phyloP scores from a whole-genome alignment of 139 green algal genomes.

The Microglena sp. region DNA sequence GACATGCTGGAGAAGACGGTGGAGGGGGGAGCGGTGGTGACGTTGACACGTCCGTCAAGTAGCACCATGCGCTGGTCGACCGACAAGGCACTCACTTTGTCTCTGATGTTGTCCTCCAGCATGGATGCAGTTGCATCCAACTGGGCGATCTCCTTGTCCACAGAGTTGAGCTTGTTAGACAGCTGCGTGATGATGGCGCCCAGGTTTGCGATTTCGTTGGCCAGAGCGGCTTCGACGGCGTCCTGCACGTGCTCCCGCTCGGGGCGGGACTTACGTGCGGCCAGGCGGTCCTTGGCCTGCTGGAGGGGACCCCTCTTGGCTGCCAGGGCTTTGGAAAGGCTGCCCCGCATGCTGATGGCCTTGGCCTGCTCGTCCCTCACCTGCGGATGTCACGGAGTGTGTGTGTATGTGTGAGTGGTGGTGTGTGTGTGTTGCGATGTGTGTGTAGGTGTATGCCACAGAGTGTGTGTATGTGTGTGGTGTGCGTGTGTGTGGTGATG shows the following conservation, averaged over 20 bases:
- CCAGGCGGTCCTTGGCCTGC: conserved; percentile 32
- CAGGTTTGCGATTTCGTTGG: conserved; percentile 30
- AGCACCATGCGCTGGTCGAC: conserved; percentile 27
- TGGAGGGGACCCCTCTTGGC: conserved; percentile 22
- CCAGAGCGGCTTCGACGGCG: conserved; percentile 33
- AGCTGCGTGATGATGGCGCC: conserved; percentile 22
- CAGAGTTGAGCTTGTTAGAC: conserved; percentile 17
- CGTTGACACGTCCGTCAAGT: conserved; percentile 31
- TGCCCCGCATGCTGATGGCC: conserved; percentile 13
- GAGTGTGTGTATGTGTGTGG: no score
- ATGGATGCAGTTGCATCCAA: conserved; percentile 14
- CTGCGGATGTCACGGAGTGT: no score
- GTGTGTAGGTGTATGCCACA: no score
- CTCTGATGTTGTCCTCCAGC: conserved; percentile 27
- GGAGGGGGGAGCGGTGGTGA: conserved; percentile 17
- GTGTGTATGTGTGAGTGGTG: no score
- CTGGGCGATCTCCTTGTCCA: conserved; percentile 21
- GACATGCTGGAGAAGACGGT: conserved; percentile 17
- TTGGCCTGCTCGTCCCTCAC: conserved; percentile 20
- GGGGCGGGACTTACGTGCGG: conserved; percentile 21
- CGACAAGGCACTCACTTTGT: conserved; percentile 24
- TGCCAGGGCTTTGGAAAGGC: conserved; percentile 22
- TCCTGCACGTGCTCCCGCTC: conserved; percentile 28
- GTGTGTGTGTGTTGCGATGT: no score
- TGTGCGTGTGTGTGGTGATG: no score